Conservation (phyloP, 2,329 filamentous ascomycete genomes). For the Ophiobolus disseminans region DNA sequence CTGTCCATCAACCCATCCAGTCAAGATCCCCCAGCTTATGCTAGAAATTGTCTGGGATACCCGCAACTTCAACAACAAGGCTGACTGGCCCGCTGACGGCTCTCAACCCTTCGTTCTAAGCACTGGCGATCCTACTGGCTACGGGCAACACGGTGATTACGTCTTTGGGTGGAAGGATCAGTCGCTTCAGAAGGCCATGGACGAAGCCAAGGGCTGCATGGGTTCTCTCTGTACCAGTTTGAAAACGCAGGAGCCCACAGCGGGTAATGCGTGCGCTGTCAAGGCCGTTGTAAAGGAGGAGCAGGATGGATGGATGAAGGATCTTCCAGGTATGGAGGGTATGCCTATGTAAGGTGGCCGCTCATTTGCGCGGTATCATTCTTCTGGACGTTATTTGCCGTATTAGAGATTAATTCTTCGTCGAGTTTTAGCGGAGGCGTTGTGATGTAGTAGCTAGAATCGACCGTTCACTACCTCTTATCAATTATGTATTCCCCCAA, state of each 20-base stretch:
- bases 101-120: slow-evolving; percentile 37
- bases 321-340: slow-evolving; percentile 18
- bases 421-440: too few relatives aligned
- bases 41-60: slow-evolving; percentile 56
- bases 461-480: too few relatives aligned
- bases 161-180: slow-evolving; percentile 43
- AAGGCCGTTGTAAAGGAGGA: slow-evolving; percentile 29
- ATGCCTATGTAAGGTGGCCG: slow-evolving; percentile 2
- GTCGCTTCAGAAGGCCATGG: slow-evolving; percentile 41
- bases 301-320: slow-evolving; percentile 25
- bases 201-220: slow-evolving; percentile 32
- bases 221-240: slow-evolving; percentile 28
- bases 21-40: slow-evolving; percentile 55
- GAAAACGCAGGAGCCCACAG: slow-evolving; percentile 27
- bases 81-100: slow-evolving; percentile 39
- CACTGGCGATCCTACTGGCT: slow-evolving; percentile 32
- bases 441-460: too few relatives aligned
- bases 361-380: too few relatives aligned
- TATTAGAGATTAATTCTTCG: too few relatives aligned
- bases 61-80: slow-evolving; percentile 43
- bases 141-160: slow-evolving; percentile 36
- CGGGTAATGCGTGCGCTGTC: slow-evolving; percentile 27
- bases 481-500: too few relatives aligned
- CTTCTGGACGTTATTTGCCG: too few relatives aligned
- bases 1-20: slow-evolving; percentile 53